Base-by-base conservation (phyloP, 352 stramenopile species). In the Phytophthora pisi region DNA sequence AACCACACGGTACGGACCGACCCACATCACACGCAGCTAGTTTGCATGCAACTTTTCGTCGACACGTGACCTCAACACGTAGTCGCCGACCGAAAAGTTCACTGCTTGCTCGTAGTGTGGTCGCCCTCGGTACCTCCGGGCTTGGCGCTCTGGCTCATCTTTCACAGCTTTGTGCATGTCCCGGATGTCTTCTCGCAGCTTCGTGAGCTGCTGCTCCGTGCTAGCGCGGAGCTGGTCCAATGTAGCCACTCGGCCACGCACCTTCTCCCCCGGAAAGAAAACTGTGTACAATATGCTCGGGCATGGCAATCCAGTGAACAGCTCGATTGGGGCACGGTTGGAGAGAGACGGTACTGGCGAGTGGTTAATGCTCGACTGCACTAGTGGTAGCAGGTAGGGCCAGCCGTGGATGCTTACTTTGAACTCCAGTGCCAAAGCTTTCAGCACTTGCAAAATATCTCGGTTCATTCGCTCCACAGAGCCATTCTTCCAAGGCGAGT, bases 401-500 rank as follows among this genome's bases (percentile, higher is more conserved):
- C 43, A 54, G 55, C 46, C 55, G 2, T 61, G 55, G 18, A 61
- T 3, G n/a, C 42, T 61, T 6, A 61, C 40, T 16, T 30, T 11
- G 13, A 46, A 61, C 20, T 61, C 55, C 42, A 54, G 18, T 15
- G 26, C 55, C 11, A 61, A 31, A 6, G 55, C 54, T 10, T 61
- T 53, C 2, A 61, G 30, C 26, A 52, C 55, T 31, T 57, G 51
- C n/a, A 47, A 43, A 45, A 57, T 57, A 31, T 45, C 30, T 2
- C 51, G 51, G 23, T 58, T 58, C 3, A 58, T 34, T 3, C 51
- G 9, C 34, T 58, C 51, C 2, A 57, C 51, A 11, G 51, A 46
- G 4, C 51, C 51, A 46, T 57, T 57, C 30, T 30, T 57, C 51
- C 51, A 57, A 2, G 24, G 51, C 1, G 51, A 57, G 51, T 57